Conservation (phyloP, 2,329 filamentous ascomycete genomes). For the Colletotrichum chlorophyti region DNA sequence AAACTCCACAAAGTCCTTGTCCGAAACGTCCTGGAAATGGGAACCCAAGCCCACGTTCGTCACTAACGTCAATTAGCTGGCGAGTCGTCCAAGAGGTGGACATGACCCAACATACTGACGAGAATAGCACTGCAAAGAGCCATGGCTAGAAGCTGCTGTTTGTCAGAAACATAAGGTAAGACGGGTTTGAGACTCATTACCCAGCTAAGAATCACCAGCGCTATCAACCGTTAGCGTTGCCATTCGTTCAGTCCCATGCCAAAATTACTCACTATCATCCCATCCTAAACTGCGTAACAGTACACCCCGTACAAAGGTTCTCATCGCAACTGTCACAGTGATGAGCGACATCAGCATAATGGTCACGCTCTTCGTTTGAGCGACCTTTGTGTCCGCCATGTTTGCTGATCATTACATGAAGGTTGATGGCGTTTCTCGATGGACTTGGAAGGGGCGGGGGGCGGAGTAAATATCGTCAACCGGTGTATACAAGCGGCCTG, state of each 20-base stretch:
- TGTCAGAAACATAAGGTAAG: not conserved
- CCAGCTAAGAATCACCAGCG: constrained; percentile 25
- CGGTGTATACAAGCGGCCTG: not conserved
- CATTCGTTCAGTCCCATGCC: no score
- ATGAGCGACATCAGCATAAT: constrained; percentile 22
- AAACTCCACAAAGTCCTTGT: constrained; percentile 18
- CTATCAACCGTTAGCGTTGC: constrained; percentile 11
- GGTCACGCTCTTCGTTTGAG: constrained; percentile 21
- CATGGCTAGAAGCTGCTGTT: constrained; percentile 21
- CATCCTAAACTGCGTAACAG: constrained; percentile 24
- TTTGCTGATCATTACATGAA: constrained; percentile 15
- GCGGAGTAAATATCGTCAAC: constrained; percentile 12
- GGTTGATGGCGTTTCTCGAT: constrained; percentile 11
- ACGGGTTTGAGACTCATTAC: not conserved
- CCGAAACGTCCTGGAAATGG: constrained; percentile 23
- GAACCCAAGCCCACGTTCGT: constrained; percentile 27
- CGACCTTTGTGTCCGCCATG: constrained; percentile 26
- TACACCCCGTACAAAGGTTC: constrained; percentile 23
- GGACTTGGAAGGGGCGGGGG: not conserved
- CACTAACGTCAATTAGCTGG: constrained; percentile 14
- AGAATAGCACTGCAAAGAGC: constrained; percentile 27
- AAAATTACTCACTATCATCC: constrained; percentile 29
- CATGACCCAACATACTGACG: constrained; percentile 9
- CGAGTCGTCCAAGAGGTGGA: no score
- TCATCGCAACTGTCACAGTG: constrained; percentile 20